phyloP scores from a whole-genome alignment of 345 rosid species.

The Gynandropsis gynandra region DNA sequence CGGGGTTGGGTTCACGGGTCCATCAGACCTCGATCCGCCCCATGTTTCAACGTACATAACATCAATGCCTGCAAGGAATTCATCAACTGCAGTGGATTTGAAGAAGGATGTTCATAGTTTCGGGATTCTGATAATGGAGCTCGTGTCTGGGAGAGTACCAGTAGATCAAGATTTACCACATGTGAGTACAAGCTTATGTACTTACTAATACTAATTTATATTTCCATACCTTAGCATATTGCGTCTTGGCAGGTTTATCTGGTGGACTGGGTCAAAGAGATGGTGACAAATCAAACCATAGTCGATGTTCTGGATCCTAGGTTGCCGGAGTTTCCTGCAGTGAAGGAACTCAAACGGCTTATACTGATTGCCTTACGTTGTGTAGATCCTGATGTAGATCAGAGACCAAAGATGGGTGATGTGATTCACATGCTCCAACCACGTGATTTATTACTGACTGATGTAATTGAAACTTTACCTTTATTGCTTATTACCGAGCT shows the following conservation, averaged over 20 bases:
- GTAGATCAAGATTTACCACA: conserved; percentile 43
- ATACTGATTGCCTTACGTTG: conserved; percentile 59
- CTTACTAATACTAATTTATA: not conserved
- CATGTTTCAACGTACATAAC: conserved; percentile 9
- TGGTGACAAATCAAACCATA: conserved; percentile 48
- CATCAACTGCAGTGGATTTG: conserved; percentile 23
- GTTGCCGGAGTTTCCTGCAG: conserved; percentile 42
- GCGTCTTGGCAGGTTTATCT: conserved; percentile 36
- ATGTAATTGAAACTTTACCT: conserved; percentile 36
- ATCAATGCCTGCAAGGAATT: not conserved
- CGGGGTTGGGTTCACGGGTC: conserved; percentile 39
- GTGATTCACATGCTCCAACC: conserved; percentile 74
- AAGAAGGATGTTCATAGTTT: conserved; percentile 58
- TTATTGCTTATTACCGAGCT: not conserved
- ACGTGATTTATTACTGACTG: conserved; percentile 46
- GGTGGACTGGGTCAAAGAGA: conserved; percentile 62
- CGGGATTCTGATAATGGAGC: conserved; percentile 68
- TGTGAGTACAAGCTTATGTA: conserved; percentile 20
- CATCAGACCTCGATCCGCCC: too few species aligned
- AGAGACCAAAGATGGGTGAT: conserved; percentile 69
- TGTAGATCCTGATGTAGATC: conserved; percentile 46
- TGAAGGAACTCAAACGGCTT: conserved; percentile 55
- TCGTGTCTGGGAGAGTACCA: conserved; percentile 50
- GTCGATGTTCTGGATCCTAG: conserved; percentile 49
- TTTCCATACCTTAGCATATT: conserved; percentile 1